Conservation (phyloP, 495 filamentous ascomycete species). For the Chaetomidium leptoderma region DNA sequence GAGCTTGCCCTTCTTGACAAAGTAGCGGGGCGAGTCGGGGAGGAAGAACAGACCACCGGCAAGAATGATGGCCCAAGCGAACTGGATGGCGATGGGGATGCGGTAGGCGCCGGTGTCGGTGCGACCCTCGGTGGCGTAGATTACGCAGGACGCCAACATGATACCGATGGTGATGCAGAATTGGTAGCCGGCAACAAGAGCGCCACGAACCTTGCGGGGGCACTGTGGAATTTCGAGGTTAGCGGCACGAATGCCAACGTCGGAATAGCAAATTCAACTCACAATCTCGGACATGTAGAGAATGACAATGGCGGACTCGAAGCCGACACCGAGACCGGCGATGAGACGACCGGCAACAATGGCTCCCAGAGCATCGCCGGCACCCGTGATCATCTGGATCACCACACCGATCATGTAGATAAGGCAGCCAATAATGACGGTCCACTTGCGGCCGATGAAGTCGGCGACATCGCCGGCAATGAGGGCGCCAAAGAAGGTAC, state of each 20-base stretch:
- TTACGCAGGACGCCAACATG: constrained; percentile 66
- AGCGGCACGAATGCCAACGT: neutral
- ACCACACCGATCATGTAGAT: constrained; percentile 62
- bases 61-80: constrained; percentile 65
- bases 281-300: constrained; percentile 71
- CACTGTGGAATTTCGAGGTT: constrained; percentile 22
- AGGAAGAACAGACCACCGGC: constrained; percentile 56
- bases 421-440: constrained; percentile 60
- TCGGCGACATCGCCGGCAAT: constrained; percentile 68
- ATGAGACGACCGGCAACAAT: constrained; percentile 68
- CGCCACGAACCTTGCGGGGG: constrained; percentile 68
- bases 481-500: constrained; percentile 73
- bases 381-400: constrained; percentile 53
- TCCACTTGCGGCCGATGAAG: constrained; percentile 61
- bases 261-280: constrained; percentile 3
- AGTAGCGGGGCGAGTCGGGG: constrained; percentile 77
- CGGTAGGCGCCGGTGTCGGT: constrained; percentile 62
- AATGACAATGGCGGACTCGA: constrained; percentile 70
- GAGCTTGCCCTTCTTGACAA: constrained; percentile 68
- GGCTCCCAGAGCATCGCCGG: constrained; percentile 40
- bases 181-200: constrained; percentile 70
- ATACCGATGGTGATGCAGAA: constrained; percentile 76
- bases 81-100: constrained; percentile 67
- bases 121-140: constrained; percentile 62
- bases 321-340: constrained; percentile 69